These are phyloP conservation scores for Hevea brasiliensis DNA, from an alignment of 345 rosid genomes.

Conservation along the genomic window DNA sequence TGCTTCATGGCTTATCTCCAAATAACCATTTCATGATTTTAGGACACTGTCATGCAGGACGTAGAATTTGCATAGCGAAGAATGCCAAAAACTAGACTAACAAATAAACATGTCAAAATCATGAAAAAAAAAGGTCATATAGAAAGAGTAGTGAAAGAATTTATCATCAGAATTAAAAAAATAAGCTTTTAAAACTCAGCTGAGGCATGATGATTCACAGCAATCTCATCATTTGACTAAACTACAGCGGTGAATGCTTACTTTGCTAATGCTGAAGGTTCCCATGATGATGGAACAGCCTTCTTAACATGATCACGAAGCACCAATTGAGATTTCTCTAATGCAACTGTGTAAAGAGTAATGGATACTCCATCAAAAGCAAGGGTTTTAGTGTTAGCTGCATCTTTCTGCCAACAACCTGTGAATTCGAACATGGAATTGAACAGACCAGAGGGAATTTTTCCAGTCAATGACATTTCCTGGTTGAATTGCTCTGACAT, in stretches of 20 bases:
- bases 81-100: background rate
- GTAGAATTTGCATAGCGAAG: background rate
- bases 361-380: constrained; percentile 91
- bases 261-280: constrained; percentile 92
- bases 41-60: no score
- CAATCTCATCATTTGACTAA: constrained; percentile 1
- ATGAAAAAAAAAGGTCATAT: background rate
- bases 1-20: no score
- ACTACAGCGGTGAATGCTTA: constrained; percentile 12
- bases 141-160: no score
- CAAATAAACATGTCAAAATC: background rate
- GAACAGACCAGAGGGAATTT: constrained; percentile 91
- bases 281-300: constrained; percentile 88
- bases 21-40: no score
- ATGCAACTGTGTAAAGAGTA: constrained; percentile 73
- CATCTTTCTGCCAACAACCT: constrained; percentile 91
- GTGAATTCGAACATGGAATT: constrained; percentile 88
- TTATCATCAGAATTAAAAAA: background rate
- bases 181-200: background rate
- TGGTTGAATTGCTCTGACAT: constrained; percentile 98
- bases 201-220: background rate
- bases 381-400: constrained; percentile 85
- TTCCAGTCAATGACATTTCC: constrained; percentile 79
- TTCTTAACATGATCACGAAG: constrained; percentile 75
- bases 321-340: constrained; percentile 77